A percentile compares a stretch with the other conserved stretches of the same genome.
Evolutionary conservation across 106 monocot genomes (phyloP).

Genomic region (Platanthera zijinensis): DNA sequence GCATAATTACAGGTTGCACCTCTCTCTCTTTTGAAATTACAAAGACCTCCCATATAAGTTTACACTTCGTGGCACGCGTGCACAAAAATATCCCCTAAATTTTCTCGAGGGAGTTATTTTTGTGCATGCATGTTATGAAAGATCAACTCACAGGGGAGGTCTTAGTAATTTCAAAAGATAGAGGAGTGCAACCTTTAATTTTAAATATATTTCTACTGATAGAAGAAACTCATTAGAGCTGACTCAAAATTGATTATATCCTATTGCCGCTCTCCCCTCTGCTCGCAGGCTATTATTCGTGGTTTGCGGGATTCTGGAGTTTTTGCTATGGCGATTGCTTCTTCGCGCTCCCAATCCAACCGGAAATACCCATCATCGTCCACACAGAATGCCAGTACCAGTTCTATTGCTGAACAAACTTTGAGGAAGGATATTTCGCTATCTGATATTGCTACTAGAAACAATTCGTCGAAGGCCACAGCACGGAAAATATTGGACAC

Average conservation of each 20-base stretch:
- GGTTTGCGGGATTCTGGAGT: slow-evolving; percentile 65
- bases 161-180: too few species aligned
- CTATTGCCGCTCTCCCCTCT: neutral
- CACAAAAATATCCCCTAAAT: too few species aligned
- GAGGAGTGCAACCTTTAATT: too few species aligned
- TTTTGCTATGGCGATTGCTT: slow-evolving; percentile 41
- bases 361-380: slow-evolving; percentile 12
- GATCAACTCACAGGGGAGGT: too few species aligned
- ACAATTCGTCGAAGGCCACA: neutral
- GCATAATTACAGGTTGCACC: neutral
- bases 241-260: too few species aligned
- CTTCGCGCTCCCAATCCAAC: slow-evolving; percentile 27
- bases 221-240: too few species aligned
- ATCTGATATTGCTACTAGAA: neutral
- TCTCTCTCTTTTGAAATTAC: neutral
- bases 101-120: too few species aligned
- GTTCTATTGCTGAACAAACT: neutral
- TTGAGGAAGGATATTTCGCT: neutral
- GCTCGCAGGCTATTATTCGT: slow-evolving; percentile 55
- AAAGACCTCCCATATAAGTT: neutral
- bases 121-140: too few species aligned
- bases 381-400: slow-evolving; percentile 10
- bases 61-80: too few species aligned
- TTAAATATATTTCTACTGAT: too few species aligned
- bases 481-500: neutral